Base-by-base conservation (phyloP, 331 rosid species). In the Ulmus americana region DNA sequence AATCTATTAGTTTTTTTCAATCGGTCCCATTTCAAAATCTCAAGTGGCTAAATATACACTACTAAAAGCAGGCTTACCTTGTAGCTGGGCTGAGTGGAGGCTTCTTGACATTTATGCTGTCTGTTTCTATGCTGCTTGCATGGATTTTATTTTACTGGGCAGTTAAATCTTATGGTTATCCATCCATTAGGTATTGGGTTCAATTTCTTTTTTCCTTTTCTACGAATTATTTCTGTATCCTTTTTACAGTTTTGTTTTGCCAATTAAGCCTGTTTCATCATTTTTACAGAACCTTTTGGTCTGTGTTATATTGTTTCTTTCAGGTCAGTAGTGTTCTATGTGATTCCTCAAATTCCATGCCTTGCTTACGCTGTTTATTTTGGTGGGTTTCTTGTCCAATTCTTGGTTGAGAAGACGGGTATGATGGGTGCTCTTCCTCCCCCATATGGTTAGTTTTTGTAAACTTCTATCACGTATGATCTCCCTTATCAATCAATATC, bases 341-440 rank as follows among this genome's bases (percentile, higher is more conserved):
- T 87, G 75, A 64, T 87, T 55, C 96, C 99, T 76, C 72, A 87
- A 58, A 72, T 94, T 79, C 99, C 99, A 63, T 79, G 78, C 79
- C 76, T 94, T 54, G 80, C 82, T 10, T 90, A 90, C 70, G 70
- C 87, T 53, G 96, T 87, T 63, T 94, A 90, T 81, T 94, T 90
- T 72, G 96, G 96, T 63, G 99, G 91, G 60, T 82, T 90, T 79
- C 84, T 94, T 78, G 45, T 79, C 67, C 96, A 90, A 77, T 94
- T 94, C 82, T 22, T 87, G 68, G 80, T 90, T n/a, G 99, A 94
- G 84, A 90, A 87, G 90, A 85, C 84, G 91, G 99, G 99, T 65
- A 94, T 94, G 99, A 87, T 90, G 99, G 99, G 99, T 65, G 81
- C 91, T 60, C 69, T 85, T 86, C 96, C 99, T 77, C 87, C 81